phyloP scores from a whole-genome alignment of 2,329 filamentous ascomycete species.

The Colletotrichum caudatum region DNA sequence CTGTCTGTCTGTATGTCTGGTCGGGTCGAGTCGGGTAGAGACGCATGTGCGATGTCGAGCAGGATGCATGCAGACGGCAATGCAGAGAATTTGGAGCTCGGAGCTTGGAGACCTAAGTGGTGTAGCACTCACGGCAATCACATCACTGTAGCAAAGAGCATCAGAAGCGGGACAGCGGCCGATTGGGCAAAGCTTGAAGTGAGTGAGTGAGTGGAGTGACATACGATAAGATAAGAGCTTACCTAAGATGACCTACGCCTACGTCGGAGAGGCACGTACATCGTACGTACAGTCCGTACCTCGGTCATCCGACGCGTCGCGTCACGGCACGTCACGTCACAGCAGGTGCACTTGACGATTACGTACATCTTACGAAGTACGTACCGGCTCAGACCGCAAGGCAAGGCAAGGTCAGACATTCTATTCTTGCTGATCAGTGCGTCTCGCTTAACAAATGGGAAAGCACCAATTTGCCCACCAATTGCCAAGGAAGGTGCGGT shows the following conservation, averaged over 20 bases:
- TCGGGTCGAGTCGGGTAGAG: background rate
- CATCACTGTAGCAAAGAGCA: background rate
- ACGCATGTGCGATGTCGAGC: conserved; percentile 37
- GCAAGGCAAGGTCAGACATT: background rate
- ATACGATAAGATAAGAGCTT: too few species aligned
- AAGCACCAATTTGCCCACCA: conserved; percentile 16
- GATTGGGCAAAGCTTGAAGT: conserved; percentile 22
- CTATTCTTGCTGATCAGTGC: background rate
- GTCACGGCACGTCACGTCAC: too few species aligned
- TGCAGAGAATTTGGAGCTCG: conserved; percentile 16
- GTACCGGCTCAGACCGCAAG: background rate
- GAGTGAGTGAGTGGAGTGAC: too few species aligned
- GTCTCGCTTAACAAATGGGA: conserved; percentile 24
- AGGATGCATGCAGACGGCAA: conserved; percentile 37
- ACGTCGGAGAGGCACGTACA: too few species aligned
- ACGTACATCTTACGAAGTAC: background rate
- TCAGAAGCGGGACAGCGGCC: background rate
- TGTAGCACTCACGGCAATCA: too few species aligned
- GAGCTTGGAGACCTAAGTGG: background rate
- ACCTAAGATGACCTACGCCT: too few species aligned
- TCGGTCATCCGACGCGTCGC: too few species aligned
- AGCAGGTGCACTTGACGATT: too few species aligned
- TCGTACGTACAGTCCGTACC: too few species aligned
- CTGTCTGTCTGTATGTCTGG: too few species aligned
- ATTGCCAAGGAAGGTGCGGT: too few species aligned